phyloP scores from a whole-genome alignment of 2,329 filamentous ascomycete species.

The Ophiosphaerella korrae region DNA sequence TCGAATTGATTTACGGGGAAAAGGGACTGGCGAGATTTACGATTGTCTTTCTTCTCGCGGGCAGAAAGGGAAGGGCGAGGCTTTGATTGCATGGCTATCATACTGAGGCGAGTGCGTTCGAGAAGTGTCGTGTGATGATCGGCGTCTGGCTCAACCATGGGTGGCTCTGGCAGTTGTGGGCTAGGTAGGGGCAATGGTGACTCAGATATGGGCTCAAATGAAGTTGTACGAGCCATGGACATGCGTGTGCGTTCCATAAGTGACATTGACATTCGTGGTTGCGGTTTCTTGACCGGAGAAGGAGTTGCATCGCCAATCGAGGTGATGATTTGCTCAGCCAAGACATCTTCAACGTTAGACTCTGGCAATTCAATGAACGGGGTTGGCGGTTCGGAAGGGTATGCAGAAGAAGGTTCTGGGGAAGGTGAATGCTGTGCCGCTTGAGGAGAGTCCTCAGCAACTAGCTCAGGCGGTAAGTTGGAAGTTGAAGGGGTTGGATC shows the following conservation, averaged over 20 bases:
- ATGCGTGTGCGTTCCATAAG: slow-evolving; percentile 55
- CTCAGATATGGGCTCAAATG: slow-evolving; percentile 33
- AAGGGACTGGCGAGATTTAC: slow-evolving; percentile 35
- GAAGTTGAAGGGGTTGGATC: slow-evolving; percentile 13
- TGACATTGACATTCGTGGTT: slow-evolving; percentile 48
- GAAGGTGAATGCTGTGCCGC: slow-evolving; percentile 9
- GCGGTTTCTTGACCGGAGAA: slow-evolving; percentile 47
- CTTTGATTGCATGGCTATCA: slow-evolving; percentile 64
- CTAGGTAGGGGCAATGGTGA: slow-evolving; percentile 23
- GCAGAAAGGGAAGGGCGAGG: slow-evolving; percentile 20
- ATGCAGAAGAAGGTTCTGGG: slow-evolving; percentile 20
- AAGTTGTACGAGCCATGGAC: slow-evolving; percentile 49
- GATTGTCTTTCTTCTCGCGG: slow-evolving; percentile 19
- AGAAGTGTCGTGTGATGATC: slow-evolving; percentile 55
- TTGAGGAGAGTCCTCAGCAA: slow-evolving; percentile 3
- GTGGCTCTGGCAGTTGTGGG: slow-evolving; percentile 18
- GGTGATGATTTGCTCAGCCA: slow-evolving; percentile 48
- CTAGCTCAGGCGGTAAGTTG: slow-evolving; percentile 7
- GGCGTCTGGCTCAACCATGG: slow-evolving; percentile 10
- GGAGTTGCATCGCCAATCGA: slow-evolving; percentile 48
- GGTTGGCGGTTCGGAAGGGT: slow-evolving; percentile 18
- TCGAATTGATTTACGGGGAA: slow-evolving; percentile 64
- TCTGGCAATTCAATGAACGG: slow-evolving; percentile 26
- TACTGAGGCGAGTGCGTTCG: slow-evolving; percentile 80
- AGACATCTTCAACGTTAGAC: slow-evolving; percentile 32